Evolutionary conservation across 169 alveolate genomes (phyloP).

Genomic region (Plasmodium falciparum): DNA sequence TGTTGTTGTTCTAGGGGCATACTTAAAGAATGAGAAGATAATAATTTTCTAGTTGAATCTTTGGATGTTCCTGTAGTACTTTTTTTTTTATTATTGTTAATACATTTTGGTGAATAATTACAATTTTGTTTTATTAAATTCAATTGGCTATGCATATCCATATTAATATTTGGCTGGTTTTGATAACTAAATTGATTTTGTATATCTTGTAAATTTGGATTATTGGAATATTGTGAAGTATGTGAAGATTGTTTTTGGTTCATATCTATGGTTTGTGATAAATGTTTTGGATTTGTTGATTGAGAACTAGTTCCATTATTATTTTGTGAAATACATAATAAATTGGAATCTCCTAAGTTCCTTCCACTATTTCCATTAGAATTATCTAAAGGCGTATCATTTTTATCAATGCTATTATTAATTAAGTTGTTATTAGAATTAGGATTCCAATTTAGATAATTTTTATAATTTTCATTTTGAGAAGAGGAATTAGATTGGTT

Average conservation of each 20-base stretch:
- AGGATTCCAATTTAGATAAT: constrained; percentile 17
- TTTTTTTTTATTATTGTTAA: constrained; percentile 7
- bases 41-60: constrained; percentile 7
- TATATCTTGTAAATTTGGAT: constrained; percentile 15
- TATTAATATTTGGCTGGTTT: constrained; percentile 12
- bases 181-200: constrained; percentile 34
- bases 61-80: constrained; percentile 2
- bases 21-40: neutral
- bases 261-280: constrained; percentile 28
- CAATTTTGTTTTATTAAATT: constrained; percentile 19
- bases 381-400: constrained; percentile 18
- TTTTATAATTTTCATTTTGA: constrained; percentile 15
- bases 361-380: constrained; percentile 9
- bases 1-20: constrained; percentile 4
- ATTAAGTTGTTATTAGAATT: constrained; percentile 15
- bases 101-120: constrained; percentile 14
- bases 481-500: constrained; percentile 14
- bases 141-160: constrained; percentile 18
- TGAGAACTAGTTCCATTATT: constrained; percentile 33
- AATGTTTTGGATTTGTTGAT: constrained; percentile 18
- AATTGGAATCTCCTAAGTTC: constrained; percentile 14
- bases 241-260: constrained; percentile 18
- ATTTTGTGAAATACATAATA: constrained; percentile 10
- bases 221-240: constrained; percentile 13
- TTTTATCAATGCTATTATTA: constrained; percentile 6